Percentiles rank a stretch among this genome's conserved stretches.
These are phyloP conservation scores for Drechslera avenae DNA, from an alignment of 2,329 filamentous ascomycete species.

Conservation along the genomic window DNA sequence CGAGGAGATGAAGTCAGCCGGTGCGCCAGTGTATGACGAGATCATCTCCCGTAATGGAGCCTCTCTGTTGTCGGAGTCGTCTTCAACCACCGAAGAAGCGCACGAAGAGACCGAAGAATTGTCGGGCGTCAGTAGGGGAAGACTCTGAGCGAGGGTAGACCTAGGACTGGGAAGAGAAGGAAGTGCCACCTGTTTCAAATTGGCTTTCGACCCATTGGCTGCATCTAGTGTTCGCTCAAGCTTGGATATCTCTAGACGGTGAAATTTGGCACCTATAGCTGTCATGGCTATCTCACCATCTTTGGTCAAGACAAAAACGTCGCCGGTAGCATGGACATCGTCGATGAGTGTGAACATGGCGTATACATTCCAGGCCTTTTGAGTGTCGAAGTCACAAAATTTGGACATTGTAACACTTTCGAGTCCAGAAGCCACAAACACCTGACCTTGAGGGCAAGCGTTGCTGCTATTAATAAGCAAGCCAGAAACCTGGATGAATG, in stretches of 20 bases:
- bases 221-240: slow-evolving; percentile 14
- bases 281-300: slow-evolving; percentile 10
- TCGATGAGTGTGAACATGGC: slow-evolving; percentile 8
- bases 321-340: slow-evolving; percentile 13
- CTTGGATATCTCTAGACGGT: slow-evolving; percentile 15
- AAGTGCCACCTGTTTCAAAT: not conserved
- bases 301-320: slow-evolving; percentile 17
- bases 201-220: slow-evolving; percentile 6
- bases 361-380: slow-evolving; percentile 15
- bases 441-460: slow-evolving; percentile 12
- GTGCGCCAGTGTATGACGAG: slow-evolving; percentile 16
- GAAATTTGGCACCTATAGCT: slow-evolving; percentile 18
- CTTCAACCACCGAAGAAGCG: slow-evolving; percentile 4
- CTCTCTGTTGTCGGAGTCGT: slow-evolving; percentile 6
- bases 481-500: slow-evolving; percentile 25
- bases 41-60: slow-evolving; percentile 14
- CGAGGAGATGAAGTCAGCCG: slow-evolving; percentile 7
- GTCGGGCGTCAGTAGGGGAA: slow-evolving; percentile 1
- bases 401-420: slow-evolving; percentile 18
- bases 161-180: not conserved
- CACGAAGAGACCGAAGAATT: slow-evolving; percentile 3
- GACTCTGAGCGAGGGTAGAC: not conserved
- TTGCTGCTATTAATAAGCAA: slow-evolving; percentile 26
- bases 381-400: slow-evolving; percentile 6
- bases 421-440: slow-evolving; percentile 20